Base-by-base conservation (phyloP, 208 protist species). In the Balamuthia mandrillaris region DNA sequence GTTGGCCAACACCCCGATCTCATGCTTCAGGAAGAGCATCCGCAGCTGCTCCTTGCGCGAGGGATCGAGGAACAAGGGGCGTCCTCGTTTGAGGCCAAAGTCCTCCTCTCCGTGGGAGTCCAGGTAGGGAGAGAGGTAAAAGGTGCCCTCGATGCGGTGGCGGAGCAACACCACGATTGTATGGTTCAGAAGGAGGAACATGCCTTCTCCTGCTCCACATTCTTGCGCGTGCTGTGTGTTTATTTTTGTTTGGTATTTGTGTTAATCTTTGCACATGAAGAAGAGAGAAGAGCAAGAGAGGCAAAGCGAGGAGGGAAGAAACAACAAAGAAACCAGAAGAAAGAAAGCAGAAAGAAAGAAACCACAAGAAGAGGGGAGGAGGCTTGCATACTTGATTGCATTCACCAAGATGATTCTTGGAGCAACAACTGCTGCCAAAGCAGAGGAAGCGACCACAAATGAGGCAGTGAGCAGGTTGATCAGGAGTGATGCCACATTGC, bases 91-190 rank as follows among this genome's bases (percentile, higher is more conserved):
- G 35, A 82, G 52, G 2, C 74, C 74, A 27, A 39, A 18, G 24
- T 82, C 74, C 21, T 82, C 74, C n/a, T 82, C 74, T 2, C 74
- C 74, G 45, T 78, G 68, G 27, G 58, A 42, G 18, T 78, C 68
- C 33, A 78, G 68, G 29, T 78, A 78, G n/a, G 45, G 68, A 24
- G 68, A 78, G 12, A 49, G 42, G 68, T 78, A 78, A 33, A 78
- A 78, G 47, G 2, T 52, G 1, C 68, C 68, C n/a, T 42, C 58
- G 45, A 58, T 58, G 68, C 37, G 37, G 68, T 52, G 58, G 47
- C 68, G 68, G 21, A 78, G 45, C 12, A 78, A 60, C 29, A 78
- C 9, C 41, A 78, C 24, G 9, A 31, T 49, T 29, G 68, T 78
- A 42, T 78, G 45, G 31, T 58, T 52, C 2, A 78, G 47, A 27